Base-by-base conservation (phyloP, 2,329 filamentous ascomycete species). In the Botrytis fabae region DNA sequence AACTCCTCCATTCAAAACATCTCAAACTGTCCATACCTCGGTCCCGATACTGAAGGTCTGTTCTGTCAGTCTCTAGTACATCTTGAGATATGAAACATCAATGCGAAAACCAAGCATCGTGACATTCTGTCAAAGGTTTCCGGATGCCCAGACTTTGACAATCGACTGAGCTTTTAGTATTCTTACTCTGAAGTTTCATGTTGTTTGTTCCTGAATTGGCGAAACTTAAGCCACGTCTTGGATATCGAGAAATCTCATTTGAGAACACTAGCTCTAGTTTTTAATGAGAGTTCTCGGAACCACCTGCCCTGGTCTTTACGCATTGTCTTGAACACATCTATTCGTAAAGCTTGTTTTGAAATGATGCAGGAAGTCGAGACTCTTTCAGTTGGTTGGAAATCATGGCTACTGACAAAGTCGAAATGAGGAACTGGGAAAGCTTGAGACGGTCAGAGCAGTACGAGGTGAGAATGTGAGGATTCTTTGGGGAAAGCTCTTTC, bases 121-220 rank as follows among this genome's bases (percentile, higher is more conserved):
- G 7, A 25, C 10, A 46, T 18, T 35, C 18, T 6, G 7, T 35
- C 25, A 18, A 44, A n/a, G 1, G 14, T 16, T 62, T 70, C 38
- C 57, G 8, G 69, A 51, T n/a, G 32, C 42, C 32, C 22, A 70
- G 57, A 70, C 28, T 70, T 70, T 70, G 57, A 62, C 42, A 62
- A 12, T 8, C 8, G 25, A 16, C 5, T 22, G 20, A 62, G 57
- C n/a, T 38, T 70, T 42, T n/a, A 16, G n/a, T 28, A 25, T 22
- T 10, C 32, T 28, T 70, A n/a, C 10, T 22, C 46, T 16, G 0
- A 14, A 12, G 16, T 22, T 63, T 44, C 2, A 44, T 44, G 32
- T 0, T 32, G 10, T 61, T 5, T 5, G 32, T 61, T 38, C 10
- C 12, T 16, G 22, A 6, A 40, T 38, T 61, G 59, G 2, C 35